These are phyloP conservation scores for Fraxinus pennsylvanica DNA, from an alignment of 257 asterid species.

Conservation along the genomic window DNA sequence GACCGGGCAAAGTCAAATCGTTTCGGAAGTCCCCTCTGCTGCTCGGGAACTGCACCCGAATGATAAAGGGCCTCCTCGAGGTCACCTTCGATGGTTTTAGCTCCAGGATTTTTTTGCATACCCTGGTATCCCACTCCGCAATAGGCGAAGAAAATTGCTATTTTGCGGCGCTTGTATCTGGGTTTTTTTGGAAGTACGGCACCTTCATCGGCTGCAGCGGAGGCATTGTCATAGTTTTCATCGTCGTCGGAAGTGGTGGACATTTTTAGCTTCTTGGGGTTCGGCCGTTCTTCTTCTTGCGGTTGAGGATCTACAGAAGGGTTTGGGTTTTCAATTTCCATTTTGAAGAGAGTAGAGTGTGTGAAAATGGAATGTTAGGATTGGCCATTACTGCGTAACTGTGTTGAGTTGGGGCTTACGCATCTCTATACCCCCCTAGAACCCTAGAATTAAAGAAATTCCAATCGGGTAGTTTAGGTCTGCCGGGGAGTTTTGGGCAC, in stretches of 20 bases:
- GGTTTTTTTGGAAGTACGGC: constrained; percentile 34
- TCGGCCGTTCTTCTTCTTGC: constrained; percentile 40
- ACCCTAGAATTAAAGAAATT: constrained; percentile 42
- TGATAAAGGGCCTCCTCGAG: constrained; percentile 82
- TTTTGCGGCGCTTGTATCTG: constrained; percentile 82
- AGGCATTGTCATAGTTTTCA: constrained; percentile 32
- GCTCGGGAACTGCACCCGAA: constrained; percentile 86
- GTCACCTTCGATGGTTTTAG: constrained; percentile 96
- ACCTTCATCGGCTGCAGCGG: constrained; percentile 17
- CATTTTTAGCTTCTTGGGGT: constrained; percentile 71
- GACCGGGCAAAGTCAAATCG: constrained; percentile 86
- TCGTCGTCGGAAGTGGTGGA: constrained; percentile 66
- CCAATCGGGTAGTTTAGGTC: neutral
- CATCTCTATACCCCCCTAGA: constrained; percentile 31
- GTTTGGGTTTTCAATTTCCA: constrained; percentile 33
- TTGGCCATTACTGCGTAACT: constrained; percentile 19
- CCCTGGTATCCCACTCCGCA: constrained; percentile 98
- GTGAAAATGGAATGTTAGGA: neutral
- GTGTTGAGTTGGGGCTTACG: neutral
- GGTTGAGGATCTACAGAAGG: constrained; percentile 28
- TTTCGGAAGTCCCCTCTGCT: constrained; percentile 61
- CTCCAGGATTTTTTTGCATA: constrained; percentile 98
- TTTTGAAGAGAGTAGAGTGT: neutral
- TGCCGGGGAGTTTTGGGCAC: too few relatives aligned
- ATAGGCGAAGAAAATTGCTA: constrained; percentile 86